These are phyloP conservation scores for Metschnikowia similis DNA, from an alignment of 805 yeast genomes.

Conservation along the genomic window DNA sequence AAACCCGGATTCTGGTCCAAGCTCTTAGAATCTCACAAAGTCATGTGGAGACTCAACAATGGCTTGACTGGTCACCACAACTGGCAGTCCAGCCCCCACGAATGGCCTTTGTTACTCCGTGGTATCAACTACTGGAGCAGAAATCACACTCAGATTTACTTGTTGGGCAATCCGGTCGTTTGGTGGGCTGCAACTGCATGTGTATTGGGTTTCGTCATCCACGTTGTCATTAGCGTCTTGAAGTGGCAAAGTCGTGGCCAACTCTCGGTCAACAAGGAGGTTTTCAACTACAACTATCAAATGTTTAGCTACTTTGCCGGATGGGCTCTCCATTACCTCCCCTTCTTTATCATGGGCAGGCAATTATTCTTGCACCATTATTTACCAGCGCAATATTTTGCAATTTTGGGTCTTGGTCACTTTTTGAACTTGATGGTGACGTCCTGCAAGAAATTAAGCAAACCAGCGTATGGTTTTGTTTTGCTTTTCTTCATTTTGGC, in stretches of 20 bases:
- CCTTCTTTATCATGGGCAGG: slow-evolving; percentile 85
- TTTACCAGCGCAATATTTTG: slow-evolving; percentile 88
- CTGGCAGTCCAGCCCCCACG: slow-evolving; percentile 66
- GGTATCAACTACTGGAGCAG: slow-evolving; percentile 81
- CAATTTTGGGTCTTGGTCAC: slow-evolving; percentile 72
- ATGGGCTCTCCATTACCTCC: slow-evolving; percentile 67
- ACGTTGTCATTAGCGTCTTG: slow-evolving; percentile 43
- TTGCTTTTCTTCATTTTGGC: slow-evolving; percentile 47
- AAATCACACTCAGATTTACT: slow-evolving; percentile 57
- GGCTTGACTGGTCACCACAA: slow-evolving; percentile 66
- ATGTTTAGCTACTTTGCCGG: slow-evolving; percentile 61
- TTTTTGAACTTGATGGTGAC: slow-evolving; percentile 48
- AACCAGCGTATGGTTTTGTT: slow-evolving; percentile 43
- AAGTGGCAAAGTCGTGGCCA: slow-evolving; percentile 57
- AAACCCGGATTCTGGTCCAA: slow-evolving; percentile 53
- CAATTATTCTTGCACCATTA: slow-evolving; percentile 93
- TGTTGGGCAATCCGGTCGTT: slow-evolving; percentile 72
- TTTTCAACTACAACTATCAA: slow-evolving; percentile 63
- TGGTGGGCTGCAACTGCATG: slow-evolving; percentile 70
- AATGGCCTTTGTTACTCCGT: slow-evolving; percentile 72
- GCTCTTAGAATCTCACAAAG: slow-evolving; percentile 58
- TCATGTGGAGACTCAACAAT: slow-evolving; percentile 75
- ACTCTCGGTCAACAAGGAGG: slow-evolving; percentile 47
- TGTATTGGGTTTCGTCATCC: slow-evolving; percentile 47
- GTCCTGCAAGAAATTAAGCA: slow-evolving; percentile 37